phyloP scores from a whole-genome alignment of 768 basidiomycete genomes.

The Auricularia cornea region DNA sequence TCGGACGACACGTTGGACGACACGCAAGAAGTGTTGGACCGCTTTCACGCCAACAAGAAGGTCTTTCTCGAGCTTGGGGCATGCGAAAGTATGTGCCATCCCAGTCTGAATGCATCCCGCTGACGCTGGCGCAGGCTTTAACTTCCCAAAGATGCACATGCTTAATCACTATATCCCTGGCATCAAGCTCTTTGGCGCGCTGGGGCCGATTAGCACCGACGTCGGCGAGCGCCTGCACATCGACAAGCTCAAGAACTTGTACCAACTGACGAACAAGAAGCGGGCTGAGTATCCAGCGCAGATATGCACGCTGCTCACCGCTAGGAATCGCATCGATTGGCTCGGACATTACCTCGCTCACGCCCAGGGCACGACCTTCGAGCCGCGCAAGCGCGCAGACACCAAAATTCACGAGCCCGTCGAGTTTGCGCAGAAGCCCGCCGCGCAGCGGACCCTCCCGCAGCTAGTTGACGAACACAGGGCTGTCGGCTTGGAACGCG shows the following conservation, averaged over 20 bases:
- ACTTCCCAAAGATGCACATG: conserved; percentile 21
- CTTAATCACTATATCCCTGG: conserved; percentile 13
- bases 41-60: not conserved
- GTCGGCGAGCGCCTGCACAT: conserved; percentile 17
- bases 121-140: conserved; percentile 6
- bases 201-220: conserved; percentile 21
- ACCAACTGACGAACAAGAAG: not conserved
- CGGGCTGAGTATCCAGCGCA: not conserved
- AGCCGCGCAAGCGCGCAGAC: not conserved
- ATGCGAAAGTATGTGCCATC: conserved; percentile 2
- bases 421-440: not conserved
- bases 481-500: not conserved
- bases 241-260: conserved; percentile 1
- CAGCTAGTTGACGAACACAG: not conserved
- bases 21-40: not conserved
- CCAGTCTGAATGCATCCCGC: not conserved
- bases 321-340: not conserved
- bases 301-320: not conserved
- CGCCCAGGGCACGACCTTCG: not conserved
- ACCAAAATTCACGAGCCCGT: not conserved
- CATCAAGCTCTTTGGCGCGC: conserved; percentile 12
- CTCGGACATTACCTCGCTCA: not conserved
- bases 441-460: not conserved
- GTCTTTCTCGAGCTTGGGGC: conserved; percentile 7
- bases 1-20: conserved; percentile 5